Conservation (phyloP, 2,329 filamentous ascomycete genomes). For the Blumeriella jaapii region DNA sequence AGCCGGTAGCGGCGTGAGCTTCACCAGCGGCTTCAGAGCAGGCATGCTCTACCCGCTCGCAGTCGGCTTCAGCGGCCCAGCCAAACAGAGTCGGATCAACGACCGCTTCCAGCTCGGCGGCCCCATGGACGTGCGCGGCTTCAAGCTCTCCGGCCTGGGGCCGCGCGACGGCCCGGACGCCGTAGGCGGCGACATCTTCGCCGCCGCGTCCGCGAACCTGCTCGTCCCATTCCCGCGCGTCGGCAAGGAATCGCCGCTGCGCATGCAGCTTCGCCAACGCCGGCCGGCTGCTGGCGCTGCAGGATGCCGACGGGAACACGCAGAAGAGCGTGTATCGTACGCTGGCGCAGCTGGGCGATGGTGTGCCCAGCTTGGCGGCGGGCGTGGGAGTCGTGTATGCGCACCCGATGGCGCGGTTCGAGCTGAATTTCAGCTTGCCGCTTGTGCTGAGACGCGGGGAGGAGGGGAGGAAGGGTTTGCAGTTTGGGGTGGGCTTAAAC, state of each 20-base stretch:
- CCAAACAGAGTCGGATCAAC: slow-evolving; percentile 68
- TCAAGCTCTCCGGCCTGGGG: slow-evolving; percentile 79
- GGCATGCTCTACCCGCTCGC: slow-evolving; percentile 78
- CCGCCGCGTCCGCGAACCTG: slow-evolving; percentile 77
- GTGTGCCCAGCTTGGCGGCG: slow-evolving; percentile 73
- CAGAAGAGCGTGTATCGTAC: slow-evolving; percentile 38
- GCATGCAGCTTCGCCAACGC: slow-evolving; percentile 88
- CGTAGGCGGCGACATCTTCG: slow-evolving; percentile 83
- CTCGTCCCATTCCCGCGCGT: slow-evolving; percentile 75
- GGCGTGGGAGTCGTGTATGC: slow-evolving; percentile 90
- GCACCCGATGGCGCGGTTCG: slow-evolving; percentile 84
- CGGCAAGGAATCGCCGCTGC: slow-evolving; percentile 71
- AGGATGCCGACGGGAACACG: slow-evolving; percentile 30
- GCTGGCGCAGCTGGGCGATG: slow-evolving; percentile 58
- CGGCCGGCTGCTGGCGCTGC: slow-evolving; percentile 70
- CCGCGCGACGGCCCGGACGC: slow-evolving; percentile 78
- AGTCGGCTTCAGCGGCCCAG: slow-evolving; percentile 40
- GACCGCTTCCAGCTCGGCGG: slow-evolving; percentile 94
- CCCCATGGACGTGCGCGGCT: slow-evolving; percentile 88
- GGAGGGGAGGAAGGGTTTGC: slow-evolving; percentile 79
- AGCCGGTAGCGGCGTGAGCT: slow-evolving; percentile 63
- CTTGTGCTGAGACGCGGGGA: slow-evolving; percentile 73
- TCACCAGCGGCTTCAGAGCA: slow-evolving; percentile 71
- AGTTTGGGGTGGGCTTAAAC: slow-evolving; percentile 92
- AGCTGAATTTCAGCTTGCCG: slow-evolving; percentile 89